phyloP scores from a whole-genome alignment of 1,139 yeast genomes.

The Zhuliangozyma parablackwelliae region DNA sequence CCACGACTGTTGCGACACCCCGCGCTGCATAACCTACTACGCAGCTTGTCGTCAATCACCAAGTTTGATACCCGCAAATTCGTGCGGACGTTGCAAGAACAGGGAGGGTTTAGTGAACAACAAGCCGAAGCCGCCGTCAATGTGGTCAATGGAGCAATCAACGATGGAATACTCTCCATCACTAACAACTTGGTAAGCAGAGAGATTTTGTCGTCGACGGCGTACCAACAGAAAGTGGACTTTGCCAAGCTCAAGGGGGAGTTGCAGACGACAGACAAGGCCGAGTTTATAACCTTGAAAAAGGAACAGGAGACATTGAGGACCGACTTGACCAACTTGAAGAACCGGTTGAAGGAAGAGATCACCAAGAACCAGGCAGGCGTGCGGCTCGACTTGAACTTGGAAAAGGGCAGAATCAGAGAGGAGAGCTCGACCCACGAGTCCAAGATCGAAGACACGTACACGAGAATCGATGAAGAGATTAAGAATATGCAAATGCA shows the following conservation, averaged over 20 bases:
- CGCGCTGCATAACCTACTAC: no score
- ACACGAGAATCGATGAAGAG: slow-evolving; percentile 92
- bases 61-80: slow-evolving; percentile 78
- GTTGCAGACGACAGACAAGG: slow-evolving; percentile 78
- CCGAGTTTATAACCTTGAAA: slow-evolving; percentile 76
- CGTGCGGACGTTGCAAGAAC: slow-evolving; percentile 60
- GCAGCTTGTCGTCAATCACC: slow-evolving; percentile 29
- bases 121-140: slow-evolving; percentile 82
- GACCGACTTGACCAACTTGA: slow-evolving; percentile 80
- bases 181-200: slow-evolving; percentile 75
- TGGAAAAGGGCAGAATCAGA: slow-evolving; percentile 92
- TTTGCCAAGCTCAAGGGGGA: slow-evolving; percentile 93
- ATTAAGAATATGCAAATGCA: slow-evolving; percentile 92
- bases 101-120: slow-evolving; percentile 64
- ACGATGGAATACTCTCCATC: slow-evolving; percentile 75
- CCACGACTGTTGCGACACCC: no score
- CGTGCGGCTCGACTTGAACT: slow-evolving; percentile 81
- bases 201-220: slow-evolving; percentile 74
- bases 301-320: slow-evolving; percentile 85
- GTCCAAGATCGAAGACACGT: slow-evolving; percentile 89
- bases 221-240: slow-evolving; percentile 94
- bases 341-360: slow-evolving; percentile 83
- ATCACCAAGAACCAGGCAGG: slow-evolving; percentile 88
- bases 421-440: slow-evolving; percentile 93
- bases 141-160: slow-evolving; percentile 71